Evolutionary conservation across 2,329 filamentous ascomycete genomes (phyloP).

Genomic region (Hypoxylon sp.): DNA sequence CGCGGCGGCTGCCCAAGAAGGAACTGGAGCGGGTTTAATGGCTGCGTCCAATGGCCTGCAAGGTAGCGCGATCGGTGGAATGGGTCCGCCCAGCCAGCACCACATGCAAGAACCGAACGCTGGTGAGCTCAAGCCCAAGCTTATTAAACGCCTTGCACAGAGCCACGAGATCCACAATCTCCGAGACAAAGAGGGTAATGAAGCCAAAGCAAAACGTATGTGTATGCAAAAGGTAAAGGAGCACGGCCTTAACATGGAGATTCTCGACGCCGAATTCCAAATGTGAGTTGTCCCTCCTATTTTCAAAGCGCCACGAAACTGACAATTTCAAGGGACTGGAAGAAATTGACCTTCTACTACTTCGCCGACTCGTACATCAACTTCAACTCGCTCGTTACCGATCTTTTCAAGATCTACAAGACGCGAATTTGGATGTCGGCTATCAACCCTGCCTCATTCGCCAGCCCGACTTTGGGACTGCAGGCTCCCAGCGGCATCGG

Average conservation of each 20-base stretch:
- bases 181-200: constrained; percentile 95
- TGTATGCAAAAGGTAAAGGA: constrained; percentile 98
- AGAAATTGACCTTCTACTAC: constrained; percentile 99
- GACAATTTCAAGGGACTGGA: constrained; percentile 83
- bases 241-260: constrained; percentile 97
- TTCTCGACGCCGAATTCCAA: constrained; percentile 97
- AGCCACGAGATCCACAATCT: constrained; percentile 90
- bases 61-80: constrained; percentile 81
- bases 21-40: constrained; percentile 71
- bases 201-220: constrained; percentile 96
- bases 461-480: constrained; percentile 80
- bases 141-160: constrained; percentile 95
- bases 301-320: constrained; percentile 38
- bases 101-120: constrained; percentile 79
- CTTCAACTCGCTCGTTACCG: constrained; percentile 97
- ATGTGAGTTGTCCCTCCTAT: constrained; percentile 75
- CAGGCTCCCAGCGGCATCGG: constrained; percentile 78
- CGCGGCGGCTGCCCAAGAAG: constrained; percentile 74
- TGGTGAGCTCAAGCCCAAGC: constrained; percentile 90
- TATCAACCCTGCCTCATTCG: constrained; percentile 97
- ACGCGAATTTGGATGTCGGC: constrained; percentile 99
- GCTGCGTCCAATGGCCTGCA: constrained; percentile 75
- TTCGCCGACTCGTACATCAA: constrained; percentile 99
- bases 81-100: constrained; percentile 82
- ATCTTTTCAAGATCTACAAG: constrained; percentile 99